A percentile compares a stretch with the other conserved stretches of the same genome.
Evolutionary conservation across 768 basidiomycete genomes (phyloP).

Genomic region (Pleurotus tuber-regium): DNA sequence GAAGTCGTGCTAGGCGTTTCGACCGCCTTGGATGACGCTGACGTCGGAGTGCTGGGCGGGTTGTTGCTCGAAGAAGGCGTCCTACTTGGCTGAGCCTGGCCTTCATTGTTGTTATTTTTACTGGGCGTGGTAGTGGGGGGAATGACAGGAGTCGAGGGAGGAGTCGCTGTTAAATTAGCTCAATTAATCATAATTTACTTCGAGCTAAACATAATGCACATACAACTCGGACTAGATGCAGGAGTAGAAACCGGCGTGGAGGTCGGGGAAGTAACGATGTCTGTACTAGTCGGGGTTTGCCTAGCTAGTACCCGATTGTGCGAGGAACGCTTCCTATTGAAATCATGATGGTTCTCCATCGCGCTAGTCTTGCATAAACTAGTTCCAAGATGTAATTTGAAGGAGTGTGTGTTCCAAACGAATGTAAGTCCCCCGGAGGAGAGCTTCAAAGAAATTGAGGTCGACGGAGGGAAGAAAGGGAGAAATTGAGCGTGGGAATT

Average conservation of each 20-base stretch:
- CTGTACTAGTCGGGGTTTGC: background rate
- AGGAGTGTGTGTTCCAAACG: constrained; percentile 1
- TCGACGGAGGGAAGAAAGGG: background rate
- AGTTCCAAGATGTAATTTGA: background rate
- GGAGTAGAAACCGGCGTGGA: background rate
- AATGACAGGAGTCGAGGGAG: background rate
- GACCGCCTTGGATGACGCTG: background rate
- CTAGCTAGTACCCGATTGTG: constrained; percentile 7
- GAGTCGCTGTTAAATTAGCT: background rate
- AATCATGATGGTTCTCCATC: constrained; percentile 8
- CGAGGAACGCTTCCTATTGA: background rate
- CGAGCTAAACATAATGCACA: background rate
- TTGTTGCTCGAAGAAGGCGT: background rate
- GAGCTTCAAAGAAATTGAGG: background rate
- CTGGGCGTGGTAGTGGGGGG: background rate
- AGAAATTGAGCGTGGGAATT: constrained; percentile 9
- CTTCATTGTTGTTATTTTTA: background rate
- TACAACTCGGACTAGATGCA: background rate
- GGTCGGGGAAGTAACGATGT: background rate
- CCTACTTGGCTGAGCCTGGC: background rate
- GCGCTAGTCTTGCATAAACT: constrained; percentile 4
- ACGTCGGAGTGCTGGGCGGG: background rate
- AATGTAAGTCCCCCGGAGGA: constrained; percentile 7
- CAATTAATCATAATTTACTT: background rate
- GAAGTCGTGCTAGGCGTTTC: background rate